These are phyloP conservation scores for Trichophyton mentagrophytes DNA, from an alignment of 2,329 filamentous ascomycete genomes.

Conservation along the genomic window DNA sequence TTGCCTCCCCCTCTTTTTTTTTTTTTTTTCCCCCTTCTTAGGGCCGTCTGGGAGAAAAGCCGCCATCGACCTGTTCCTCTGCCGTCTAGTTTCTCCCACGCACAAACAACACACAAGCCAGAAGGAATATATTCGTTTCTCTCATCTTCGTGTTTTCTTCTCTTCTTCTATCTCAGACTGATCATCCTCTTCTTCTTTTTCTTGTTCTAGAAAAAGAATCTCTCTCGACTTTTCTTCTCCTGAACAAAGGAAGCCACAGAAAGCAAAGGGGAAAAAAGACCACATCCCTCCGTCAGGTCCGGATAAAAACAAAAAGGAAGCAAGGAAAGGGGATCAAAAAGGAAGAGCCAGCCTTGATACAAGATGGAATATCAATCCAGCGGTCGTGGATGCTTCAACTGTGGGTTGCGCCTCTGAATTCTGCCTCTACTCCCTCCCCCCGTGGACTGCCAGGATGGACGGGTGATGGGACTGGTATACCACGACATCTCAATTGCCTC, in stretches of 20 bases:
- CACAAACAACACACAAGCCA: neutral
- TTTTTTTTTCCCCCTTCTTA: neutral
- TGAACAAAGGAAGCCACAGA: neutral
- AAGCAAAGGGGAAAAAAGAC: neutral
- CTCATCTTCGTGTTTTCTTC: neutral
- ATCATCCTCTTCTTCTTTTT: neutral
- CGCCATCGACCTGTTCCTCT: neutral
- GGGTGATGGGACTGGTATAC: neutral
- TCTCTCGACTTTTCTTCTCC: neutral
- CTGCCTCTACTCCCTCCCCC: neutral
- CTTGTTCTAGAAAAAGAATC: neutral
- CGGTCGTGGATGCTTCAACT: conserved; percentile 47
- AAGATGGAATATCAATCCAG: conserved; percentile 40
- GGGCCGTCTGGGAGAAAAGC: neutral
- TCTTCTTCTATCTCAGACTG: neutral
- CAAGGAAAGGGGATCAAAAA: neutral
- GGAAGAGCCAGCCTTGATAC: conserved; percentile 5
- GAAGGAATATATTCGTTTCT: neutral
- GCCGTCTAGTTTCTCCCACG: neutral
- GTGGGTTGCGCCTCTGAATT: conserved; percentile 29
- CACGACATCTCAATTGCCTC: neutral
- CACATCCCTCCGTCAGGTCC: neutral
- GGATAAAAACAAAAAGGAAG: neutral
- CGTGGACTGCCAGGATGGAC: neutral
- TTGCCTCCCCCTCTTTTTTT: conserved; percentile 4